Base-by-base conservation (phyloP, 805 yeast species). In the Kluyveromyces starmeri region DNA sequence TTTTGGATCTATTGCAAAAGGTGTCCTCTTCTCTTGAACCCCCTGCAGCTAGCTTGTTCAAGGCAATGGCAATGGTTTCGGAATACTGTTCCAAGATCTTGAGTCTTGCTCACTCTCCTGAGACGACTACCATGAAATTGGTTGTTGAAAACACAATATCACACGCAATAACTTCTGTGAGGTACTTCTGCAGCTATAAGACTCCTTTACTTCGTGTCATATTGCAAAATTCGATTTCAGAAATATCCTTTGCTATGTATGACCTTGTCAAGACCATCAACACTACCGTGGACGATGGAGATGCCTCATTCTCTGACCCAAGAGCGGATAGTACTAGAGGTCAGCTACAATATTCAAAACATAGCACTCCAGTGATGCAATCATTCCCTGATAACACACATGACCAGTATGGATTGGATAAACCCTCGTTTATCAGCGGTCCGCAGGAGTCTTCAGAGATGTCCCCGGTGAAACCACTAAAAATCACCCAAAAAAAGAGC, bases 171-270 rank as follows among this genome's bases (percentile, higher is more conserved):
- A 77, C 95, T 3, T 69, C 85, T 1, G 72, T 88, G 1, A 68
- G 95, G 48, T 83, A 84, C 50, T 81, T 65, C 54, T 73, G 82
- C 1, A 61, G 76, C 8, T 78, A 81, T 45, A 63, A 70, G 4
- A 66, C 68, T n/a, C 49, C 83, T 2, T 58, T 84, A 36, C 95
- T 96, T 1, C 70, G 68, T 35, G 60, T 80, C 14, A 70, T 85
- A 2, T 68, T 86, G 13, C 80, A 84, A 56, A 71, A 85, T 15
- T 78, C 96, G 0, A 61, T 83, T 7, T 71, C 82, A 28, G 95
- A 86, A 48, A 61, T 86, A 22, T 68, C 78, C 6, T 78, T 77
- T 50, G 60, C 78, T 2, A 61, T 79, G 16, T 78, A 82, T 49
- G 82, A 78, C 43, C 65, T 78, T 36, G 48, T 80, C 13, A 62